Evolutionary conservation across 176 grass and related monocot genomes (phyloP).

Genomic region (Microstegium vimineum): DNA sequence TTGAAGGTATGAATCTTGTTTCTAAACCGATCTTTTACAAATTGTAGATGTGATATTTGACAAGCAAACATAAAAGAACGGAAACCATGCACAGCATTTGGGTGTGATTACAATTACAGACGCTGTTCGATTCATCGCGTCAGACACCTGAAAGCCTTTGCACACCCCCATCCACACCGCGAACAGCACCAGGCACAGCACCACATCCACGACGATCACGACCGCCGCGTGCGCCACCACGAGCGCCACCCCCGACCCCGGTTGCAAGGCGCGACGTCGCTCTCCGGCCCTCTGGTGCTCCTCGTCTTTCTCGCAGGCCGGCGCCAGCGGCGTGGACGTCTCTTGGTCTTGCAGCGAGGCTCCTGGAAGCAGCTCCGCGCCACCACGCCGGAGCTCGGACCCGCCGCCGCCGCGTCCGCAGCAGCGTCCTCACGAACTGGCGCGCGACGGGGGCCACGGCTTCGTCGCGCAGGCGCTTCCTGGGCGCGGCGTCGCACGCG

Average conservation of each 20-base stretch:
- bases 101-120: not conserved
- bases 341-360: not conserved
- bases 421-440: constrained; percentile 34
- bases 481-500: constrained; percentile 25
- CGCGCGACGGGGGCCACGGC: constrained; percentile 36
- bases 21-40: not conserved
- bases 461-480: constrained; percentile 32
- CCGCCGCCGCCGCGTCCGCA: constrained; percentile 17
- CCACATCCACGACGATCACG: constrained; percentile 45
- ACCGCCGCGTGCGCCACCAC: constrained; percentile 46
- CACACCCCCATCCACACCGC: constrained; percentile 66
- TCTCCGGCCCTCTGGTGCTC: not conserved
- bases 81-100: not conserved
- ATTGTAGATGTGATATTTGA: not conserved
- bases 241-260: not conserved
- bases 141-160: constrained; percentile 66
- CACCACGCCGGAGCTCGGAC: not conserved
- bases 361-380: not conserved
- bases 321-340: not conserved
- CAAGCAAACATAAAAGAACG: not conserved
- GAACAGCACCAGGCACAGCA: constrained; percentile 67
- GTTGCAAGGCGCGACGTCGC: not conserved
- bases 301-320: not conserved
- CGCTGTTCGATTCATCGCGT: constrained; percentile 11
- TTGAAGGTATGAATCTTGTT: not conserved